Evolutionary conservation across 805 yeast genomes (phyloP).

Genomic region (Candida ponderosae): DNA sequence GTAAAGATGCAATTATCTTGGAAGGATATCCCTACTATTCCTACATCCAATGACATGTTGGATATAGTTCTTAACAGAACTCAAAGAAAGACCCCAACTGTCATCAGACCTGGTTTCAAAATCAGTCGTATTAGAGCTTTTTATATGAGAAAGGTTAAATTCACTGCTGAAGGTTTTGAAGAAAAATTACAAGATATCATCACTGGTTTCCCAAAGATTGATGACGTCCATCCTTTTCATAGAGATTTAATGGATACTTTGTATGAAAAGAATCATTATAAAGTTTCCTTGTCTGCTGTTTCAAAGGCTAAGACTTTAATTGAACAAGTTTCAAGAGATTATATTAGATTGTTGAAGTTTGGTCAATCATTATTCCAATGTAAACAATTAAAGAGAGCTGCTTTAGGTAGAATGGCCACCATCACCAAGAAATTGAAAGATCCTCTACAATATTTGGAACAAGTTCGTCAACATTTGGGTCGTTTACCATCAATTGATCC

Average conservation of each 20-base stretch:
- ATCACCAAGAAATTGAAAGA: constrained; percentile 92
- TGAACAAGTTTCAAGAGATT: constrained; percentile 95
- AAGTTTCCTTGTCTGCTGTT: constrained; percentile 90
- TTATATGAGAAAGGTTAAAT: constrained; percentile 96
- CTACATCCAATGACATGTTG: constrained; percentile 85
- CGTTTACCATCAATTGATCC: constrained; percentile 98
- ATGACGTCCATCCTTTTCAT: constrained; percentile 98
- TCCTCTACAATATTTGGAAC: constrained; percentile 88
- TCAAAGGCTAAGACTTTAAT: constrained; percentile 89
- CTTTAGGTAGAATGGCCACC: constrained; percentile 99
- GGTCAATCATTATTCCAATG: constrained; percentile 98
- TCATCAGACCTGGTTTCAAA: constrained; percentile 91
- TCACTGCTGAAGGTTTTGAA: constrained; percentile 90
- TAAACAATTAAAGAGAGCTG: constrained; percentile 97
- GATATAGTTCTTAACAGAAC: constrained; percentile 96
- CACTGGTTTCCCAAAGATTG: constrained; percentile 89
- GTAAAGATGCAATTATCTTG: constrained; percentile 85
- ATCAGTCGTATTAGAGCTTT: constrained; percentile 95
- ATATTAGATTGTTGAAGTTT: constrained; percentile 85
- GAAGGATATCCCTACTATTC: constrained; percentile 97
- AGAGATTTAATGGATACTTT: constrained; percentile 96
- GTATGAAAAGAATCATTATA: constrained; percentile 96
- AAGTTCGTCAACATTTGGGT: constrained; percentile 98
- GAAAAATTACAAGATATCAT: constrained; percentile 87
- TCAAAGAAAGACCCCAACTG: constrained; percentile 99